Base-by-base conservation (phyloP, 805 yeast species). In the Schwanniomyces occidentalis region DNA sequence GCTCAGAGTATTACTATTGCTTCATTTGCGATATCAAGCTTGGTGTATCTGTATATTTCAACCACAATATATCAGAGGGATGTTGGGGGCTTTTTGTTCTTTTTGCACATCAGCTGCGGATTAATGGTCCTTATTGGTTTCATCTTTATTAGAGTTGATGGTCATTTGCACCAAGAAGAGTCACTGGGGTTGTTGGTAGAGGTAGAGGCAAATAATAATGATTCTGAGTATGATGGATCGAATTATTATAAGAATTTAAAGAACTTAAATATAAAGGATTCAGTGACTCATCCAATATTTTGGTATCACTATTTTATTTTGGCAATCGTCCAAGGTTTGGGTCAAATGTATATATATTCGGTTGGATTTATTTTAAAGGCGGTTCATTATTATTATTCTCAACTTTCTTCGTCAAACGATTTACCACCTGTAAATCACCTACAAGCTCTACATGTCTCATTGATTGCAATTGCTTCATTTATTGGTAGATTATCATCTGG, bases 1-100 rank as follows among this genome's bases (percentile, higher is more conserved):
- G 67, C 67, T 6, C 67, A 61, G 41, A 57, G 63, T 35, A 42
- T 61, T 9, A 59, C 67, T 10, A 61, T 61, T 30, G 63, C 67
- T 2, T 55, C 61, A 8, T 61, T 61, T 49, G 67, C 67, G n/a
- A 59, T 61, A 7, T 51, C 63, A 8, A 52, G 61, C 27, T 44
- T 61, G 24, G 17, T 61, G 6, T 59, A 44, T 41, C 54, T 52
- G 44, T 39, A 40, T 7, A 40, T 58, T 12, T 40, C 53, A 12
- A 42, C 55, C 23, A 32, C 38, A 13, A 22, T 53, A 3, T 54
- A 52, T 16, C 27, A 48, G 10, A 57, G 56, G 2, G 49, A 56
- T 37, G 51, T 54, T 10, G 43, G 43, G 8, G 29, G 27, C 5
- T 61, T 60, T 34, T 40, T 61, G 19, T 35, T 38, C 16, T 55